A percentile compares a stretch with the other conserved stretches of the same genome.
Evolutionary conservation across 225 moss, liverwort and hornwort genomes (phyloP).

Genomic region (Thuidium tamariscinum): DNA sequence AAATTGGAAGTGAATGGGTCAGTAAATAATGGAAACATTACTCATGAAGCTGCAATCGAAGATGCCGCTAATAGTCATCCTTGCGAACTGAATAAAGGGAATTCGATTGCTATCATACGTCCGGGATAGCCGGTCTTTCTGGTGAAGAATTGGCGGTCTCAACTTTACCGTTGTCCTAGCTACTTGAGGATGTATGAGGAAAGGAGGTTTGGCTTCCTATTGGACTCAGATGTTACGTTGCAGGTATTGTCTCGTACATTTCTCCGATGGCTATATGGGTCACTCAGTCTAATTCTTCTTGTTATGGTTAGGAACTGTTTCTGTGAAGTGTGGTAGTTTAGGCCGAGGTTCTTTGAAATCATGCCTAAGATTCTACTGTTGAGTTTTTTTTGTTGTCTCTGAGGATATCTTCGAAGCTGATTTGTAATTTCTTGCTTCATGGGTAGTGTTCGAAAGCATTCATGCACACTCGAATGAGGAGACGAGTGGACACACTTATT

Average conservation of each 20-base stretch:
- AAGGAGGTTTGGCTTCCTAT: slow-evolving; percentile 38
- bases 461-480: too few relatives aligned
- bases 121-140: slow-evolving; percentile 51
- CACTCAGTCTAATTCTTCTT: not conserved
- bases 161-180: slow-evolving; percentile 50
- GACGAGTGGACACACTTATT: too few relatives aligned
- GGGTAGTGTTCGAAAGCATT: too few relatives aligned
- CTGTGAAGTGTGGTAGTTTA: too few relatives aligned
- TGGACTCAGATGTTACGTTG: slow-evolving; percentile 66
- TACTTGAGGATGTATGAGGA: slow-evolving; percentile 58
- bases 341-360: too few relatives aligned
- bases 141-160: slow-evolving; percentile 55
- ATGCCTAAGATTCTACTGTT: too few relatives aligned
- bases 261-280: not conserved
- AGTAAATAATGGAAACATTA: not conserved
- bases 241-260: slow-evolving; percentile 23
- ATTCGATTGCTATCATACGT: not conserved
- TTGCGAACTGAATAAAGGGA: slow-evolving; percentile 12
- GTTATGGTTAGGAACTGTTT: too few relatives aligned
- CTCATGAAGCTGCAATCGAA: not conserved
- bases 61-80: not conserved
- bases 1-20: slow-evolving; percentile 1
- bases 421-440: too few relatives aligned
- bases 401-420: too few relatives aligned
- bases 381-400: too few relatives aligned